These are phyloP conservation scores for Ceriops tagal DNA, from an alignment of 345 rosid genomes.

Conservation along the genomic window DNA sequence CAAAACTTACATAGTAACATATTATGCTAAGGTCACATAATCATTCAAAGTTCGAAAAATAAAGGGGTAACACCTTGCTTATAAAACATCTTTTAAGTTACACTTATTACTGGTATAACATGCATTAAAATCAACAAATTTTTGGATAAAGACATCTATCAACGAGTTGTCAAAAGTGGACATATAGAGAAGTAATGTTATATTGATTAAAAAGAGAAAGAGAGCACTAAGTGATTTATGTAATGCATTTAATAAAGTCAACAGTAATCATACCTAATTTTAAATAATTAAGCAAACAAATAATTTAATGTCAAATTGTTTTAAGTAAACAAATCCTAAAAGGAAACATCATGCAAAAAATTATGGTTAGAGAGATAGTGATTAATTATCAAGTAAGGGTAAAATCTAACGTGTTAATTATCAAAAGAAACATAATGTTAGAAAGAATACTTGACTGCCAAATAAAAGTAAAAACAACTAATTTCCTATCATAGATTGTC, in stretches of 20 bases:
- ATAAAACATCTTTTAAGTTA: conserved; percentile 36
- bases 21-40: no score
- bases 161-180: conserved; percentile 29
- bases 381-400: not conserved
- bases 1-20: no score
- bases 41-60: no score
- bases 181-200: conserved; percentile 20
- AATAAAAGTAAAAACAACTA: conserved; percentile 82
- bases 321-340: conserved; percentile 17
- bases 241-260: conserved; percentile 20
- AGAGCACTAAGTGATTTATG: conserved; percentile 13
- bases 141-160: conserved; percentile 29
- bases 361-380: not conserved
- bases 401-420: not conserved
- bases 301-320: conserved; percentile 17
- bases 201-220: conserved; percentile 12
- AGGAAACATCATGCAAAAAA: not conserved
- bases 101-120: conserved; percentile 19
- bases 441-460: conserved; percentile 57
- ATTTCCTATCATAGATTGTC: conserved; percentile 61
- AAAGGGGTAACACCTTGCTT: not conserved
- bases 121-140: conserved; percentile 16
- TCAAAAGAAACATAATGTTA: not conserved
- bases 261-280: conserved; percentile 17
- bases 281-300: conserved; percentile 21